phyloP scores from a whole-genome alignment of 495 filamentous ascomycete species.

The Penicillium simplicissimum region DNA sequence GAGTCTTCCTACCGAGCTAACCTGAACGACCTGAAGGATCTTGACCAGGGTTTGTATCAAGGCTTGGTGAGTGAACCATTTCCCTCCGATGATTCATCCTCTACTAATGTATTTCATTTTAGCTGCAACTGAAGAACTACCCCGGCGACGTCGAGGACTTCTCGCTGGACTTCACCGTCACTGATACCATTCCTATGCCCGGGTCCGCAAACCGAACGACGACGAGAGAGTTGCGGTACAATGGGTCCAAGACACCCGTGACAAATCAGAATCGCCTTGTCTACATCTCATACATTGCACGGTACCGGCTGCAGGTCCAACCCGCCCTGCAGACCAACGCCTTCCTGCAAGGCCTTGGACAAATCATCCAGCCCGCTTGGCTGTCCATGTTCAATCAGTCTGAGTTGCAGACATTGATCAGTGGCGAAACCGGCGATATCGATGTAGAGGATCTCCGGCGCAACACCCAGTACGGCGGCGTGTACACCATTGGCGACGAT shows the following conservation, averaged over 20 bases:
- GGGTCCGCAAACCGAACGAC: slow-evolving; percentile 48
- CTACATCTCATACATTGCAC: slow-evolving; percentile 92
- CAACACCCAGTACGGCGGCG: slow-evolving; percentile 84
- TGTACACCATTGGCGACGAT: slow-evolving; percentile 87
- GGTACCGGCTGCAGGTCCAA: slow-evolving; percentile 80
- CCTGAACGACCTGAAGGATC: slow-evolving; percentile 88
- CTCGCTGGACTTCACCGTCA: slow-evolving; percentile 85
- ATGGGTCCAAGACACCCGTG: slow-evolving; percentile 75
- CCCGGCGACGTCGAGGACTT: slow-evolving; percentile 77
- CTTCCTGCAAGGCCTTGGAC: slow-evolving; percentile 80
- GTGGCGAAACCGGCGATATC: slow-evolving; percentile 80
- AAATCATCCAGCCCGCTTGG: slow-evolving; percentile 91
- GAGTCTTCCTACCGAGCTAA: slow-evolving; percentile 81
- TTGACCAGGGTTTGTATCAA: slow-evolving; percentile 92
- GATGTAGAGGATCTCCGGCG: slow-evolving; percentile 83
- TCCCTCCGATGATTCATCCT: not conserved
- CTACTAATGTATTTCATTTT: slow-evolving; percentile 12
- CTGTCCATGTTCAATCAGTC: slow-evolving; percentile 97
- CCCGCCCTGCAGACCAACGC: slow-evolving; percentile 76
- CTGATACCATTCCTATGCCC: slow-evolving; percentile 66
- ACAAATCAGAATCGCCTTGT: slow-evolving; percentile 88
- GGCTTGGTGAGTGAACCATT: slow-evolving; percentile 62
- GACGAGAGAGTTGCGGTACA: slow-evolving; percentile 71
- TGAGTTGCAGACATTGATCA: slow-evolving; percentile 89
- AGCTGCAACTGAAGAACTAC: slow-evolving; percentile 86